Percentiles rank a stretch among this genome's conserved stretches.
phyloP scores from a whole-genome alignment of 306 rosid genomes.

The Crataegus laevigata region DNA sequence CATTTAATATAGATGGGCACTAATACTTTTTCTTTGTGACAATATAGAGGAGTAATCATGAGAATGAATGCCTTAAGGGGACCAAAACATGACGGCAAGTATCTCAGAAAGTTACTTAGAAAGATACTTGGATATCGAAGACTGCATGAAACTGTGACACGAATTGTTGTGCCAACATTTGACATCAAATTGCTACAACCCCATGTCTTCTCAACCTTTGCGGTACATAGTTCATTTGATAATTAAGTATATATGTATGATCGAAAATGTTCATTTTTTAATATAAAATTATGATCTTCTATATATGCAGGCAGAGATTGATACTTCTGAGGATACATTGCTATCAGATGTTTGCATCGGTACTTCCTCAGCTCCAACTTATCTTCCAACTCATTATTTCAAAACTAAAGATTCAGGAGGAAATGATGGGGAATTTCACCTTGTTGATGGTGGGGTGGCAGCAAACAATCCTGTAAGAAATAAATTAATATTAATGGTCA shows the following conservation, averaged over 20 bases:
- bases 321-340: conserved; percentile 12
- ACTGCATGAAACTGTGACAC: conserved; percentile 24
- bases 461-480: conserved; percentile 29
- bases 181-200: conserved; percentile 15
- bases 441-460: conserved; percentile 35
- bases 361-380: conserved; percentile 31
- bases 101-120: conserved; percentile 1
- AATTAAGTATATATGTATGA: not conserved
- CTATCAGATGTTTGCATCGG: conserved; percentile 24
- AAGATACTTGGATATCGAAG: not conserved
- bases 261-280: not conserved
- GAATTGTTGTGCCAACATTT: conserved; percentile 18
- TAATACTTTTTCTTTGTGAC: not conserved
- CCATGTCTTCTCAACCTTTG: not conserved
- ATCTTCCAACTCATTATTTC: conserved; percentile 24
- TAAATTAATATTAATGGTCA: too few relatives aligned
- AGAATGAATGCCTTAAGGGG: conserved; percentile 13
- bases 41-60: conserved; percentile 20
- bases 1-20: not conserved
- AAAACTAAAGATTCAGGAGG: conserved; percentile 9
- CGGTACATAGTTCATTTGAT: not conserved
- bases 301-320: conserved; percentile 4
- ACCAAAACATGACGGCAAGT: conserved; percentile 28
- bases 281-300: too few relatives aligned
- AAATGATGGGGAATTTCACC: conserved; percentile 16